Conservation (phyloP, 2,329 filamentous ascomycete genomes). For the Neurospora sp. region DNA sequence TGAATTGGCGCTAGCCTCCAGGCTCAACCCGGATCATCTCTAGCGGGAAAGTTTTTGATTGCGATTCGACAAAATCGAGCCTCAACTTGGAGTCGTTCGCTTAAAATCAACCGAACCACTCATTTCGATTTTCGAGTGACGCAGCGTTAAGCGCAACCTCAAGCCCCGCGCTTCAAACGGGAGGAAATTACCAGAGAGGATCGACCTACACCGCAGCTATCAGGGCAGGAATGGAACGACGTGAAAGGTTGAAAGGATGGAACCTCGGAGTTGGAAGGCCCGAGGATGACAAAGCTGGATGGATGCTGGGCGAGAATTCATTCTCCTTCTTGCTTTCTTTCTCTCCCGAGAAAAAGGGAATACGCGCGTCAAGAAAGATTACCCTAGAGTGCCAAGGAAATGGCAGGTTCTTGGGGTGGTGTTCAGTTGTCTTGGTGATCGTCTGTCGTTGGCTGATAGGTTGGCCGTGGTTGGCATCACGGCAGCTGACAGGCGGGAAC, state of each 20-base stretch:
- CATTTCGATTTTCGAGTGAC: not conserved
- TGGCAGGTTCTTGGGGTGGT: not conserved
- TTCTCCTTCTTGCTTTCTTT: not conserved
- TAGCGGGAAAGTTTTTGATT: not conserved
- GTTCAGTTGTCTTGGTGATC: not conserved
- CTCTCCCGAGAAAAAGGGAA: not conserved
- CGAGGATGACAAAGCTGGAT: not conserved
- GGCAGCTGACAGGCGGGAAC: not conserved
- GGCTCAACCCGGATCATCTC: not conserved
- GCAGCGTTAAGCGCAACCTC: not conserved
- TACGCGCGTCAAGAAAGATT: not conserved
- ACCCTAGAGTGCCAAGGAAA: not conserved
- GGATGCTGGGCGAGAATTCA: not conserved
- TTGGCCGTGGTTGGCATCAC: not conserved
- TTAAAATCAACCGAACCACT: not conserved
- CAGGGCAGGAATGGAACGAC: not conserved
- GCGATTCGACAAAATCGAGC: not conserved
- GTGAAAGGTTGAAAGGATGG: not conserved
- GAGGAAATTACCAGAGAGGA: not conserved
- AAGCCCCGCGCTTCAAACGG: not conserved
- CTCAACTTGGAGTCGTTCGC: not conserved
- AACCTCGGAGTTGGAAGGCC: not conserved
- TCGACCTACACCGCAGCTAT: not conserved
- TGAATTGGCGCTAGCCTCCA: not conserved
- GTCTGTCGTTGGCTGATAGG: not conserved